These are phyloP conservation scores for Nyctanthes arbortristis DNA, from an alignment of 257 asterid species.

Conservation along the genomic window DNA sequence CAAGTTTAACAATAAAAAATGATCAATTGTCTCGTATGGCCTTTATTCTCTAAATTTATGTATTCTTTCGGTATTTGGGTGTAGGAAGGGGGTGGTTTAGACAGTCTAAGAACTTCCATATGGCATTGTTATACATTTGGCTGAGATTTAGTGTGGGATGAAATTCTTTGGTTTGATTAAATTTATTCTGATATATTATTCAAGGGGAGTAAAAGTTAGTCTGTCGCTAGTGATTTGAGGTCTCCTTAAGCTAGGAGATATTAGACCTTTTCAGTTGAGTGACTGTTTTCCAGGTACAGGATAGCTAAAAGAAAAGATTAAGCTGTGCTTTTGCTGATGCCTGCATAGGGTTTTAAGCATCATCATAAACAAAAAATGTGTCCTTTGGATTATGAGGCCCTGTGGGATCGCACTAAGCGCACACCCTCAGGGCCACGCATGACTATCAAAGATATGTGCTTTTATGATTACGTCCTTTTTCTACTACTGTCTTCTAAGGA, in stretches of 20 bases:
- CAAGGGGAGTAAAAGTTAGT: constrained; percentile 9
- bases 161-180: neutral
- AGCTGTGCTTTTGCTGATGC: neutral
- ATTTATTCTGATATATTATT: neutral
- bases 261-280: neutral
- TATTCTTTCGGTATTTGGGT: neutral
- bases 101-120: neutral
- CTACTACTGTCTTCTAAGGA: neutral
- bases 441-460: neutral
- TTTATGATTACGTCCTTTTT: neutral
- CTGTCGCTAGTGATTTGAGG: neutral
- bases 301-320: neutral
- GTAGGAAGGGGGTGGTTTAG: neutral
- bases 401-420: too few relatives aligned
- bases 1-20: neutral
- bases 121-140: neutral
- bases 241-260: neutral
- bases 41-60: neutral
- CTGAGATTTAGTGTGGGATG: neutral
- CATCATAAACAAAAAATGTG: too few relatives aligned
- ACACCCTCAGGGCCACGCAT: too few relatives aligned
- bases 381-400: too few relatives aligned
- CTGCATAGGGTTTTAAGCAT: neutral
- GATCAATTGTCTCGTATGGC: neutral
- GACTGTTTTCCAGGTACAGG: neutral